Base-by-base conservation (phyloP, 163 green algal species). In the Chloroidium sp. region DNA sequence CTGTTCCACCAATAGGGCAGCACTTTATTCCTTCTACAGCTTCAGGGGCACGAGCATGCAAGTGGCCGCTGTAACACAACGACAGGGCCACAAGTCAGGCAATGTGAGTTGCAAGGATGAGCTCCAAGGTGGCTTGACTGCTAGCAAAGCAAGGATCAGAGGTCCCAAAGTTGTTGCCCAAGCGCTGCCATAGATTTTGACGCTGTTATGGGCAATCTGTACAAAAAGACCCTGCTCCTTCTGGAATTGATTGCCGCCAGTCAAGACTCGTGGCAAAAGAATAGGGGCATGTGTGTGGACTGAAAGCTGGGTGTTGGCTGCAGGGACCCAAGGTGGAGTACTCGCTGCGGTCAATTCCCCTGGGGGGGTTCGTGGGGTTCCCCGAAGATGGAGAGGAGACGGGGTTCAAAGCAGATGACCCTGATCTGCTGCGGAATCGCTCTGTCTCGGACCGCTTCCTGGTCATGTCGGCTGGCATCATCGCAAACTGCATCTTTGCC, bases 281-380 rank as follows among this genome's bases (percentile, higher is more conserved):
- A 36, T 36, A 36, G 36, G 67, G 67, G 67, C 67, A 74, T 74
- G 67, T 12, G 67, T 74, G 10, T 12, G 8, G 10, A n/a, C 13
- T 80, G 76, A n/a, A 64, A 83, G 2, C 62, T 36, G 36, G 36
- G 36, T 36, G 62, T 61, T 62, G 13, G 62, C 4, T 79, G 61
- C 82, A 93, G 86, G 85, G 86, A 36, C 62, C 69, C 14, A 87
- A 92, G 10, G 95, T 99, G 14, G 96, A 99, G 89, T 99, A 99
- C 86, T 93, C 88, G 3, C 78, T 99, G 13, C 85, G 95, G n/a
- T 89, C 91, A 1, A 90, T 99, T 12, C 96, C 96, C 0, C 86
- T 99, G 74, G 96, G 96, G 36, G 96, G 96, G 14, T 99, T 95
- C 83, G 96, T 99, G 61, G 94, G 89, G 8, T 99, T 99, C 85